A percentile compares a stretch with the other conserved stretches of the same genome.
Evolutionary conservation across 768 basidiomycete species (phyloP).

Genomic region (Russula vinacea): DNA sequence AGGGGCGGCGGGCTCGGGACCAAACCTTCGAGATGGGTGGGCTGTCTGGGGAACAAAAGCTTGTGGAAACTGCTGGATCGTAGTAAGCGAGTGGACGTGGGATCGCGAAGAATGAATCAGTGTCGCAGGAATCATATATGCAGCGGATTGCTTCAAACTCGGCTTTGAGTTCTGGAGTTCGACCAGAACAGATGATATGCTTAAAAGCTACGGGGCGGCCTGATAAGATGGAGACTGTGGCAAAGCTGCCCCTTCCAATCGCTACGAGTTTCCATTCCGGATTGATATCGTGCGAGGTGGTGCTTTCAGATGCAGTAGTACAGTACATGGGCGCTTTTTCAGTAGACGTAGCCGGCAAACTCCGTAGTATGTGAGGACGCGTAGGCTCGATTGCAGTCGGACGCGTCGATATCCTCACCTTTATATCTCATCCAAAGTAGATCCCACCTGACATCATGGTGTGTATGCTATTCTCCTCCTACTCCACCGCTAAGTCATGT

Average conservation of each 20-base stretch:
- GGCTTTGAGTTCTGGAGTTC: neutral
- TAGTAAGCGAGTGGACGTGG: neutral
- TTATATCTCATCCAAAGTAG: neutral
- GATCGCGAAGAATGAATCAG: neutral
- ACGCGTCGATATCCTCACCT: slow-evolving; percentile 17
- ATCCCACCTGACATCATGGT: slow-evolving; percentile 17
- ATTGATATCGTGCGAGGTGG: neutral
- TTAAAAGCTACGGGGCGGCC: neutral
- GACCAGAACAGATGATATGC: neutral
- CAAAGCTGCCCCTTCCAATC: neutral
- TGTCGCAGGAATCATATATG: neutral
- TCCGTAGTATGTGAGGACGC: slow-evolving; percentile 2
- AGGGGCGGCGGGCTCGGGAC: too few species aligned
- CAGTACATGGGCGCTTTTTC: too few species aligned
- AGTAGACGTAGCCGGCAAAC: neutral
- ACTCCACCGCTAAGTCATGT: neutral
- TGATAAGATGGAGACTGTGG: neutral
- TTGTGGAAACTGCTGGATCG: neutral
- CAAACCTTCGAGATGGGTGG: too few species aligned
- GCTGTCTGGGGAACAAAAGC: neutral
- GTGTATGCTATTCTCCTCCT: neutral
- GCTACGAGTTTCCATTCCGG: neutral
- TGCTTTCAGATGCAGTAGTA: too few species aligned
- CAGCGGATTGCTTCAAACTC: neutral
- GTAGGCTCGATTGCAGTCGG: neutral